Percentiles rank a stretch among this genome's conserved stretches.
phyloP scores from a whole-genome alignment of 2,329 filamentous ascomycete species.

The Knufia petricola region DNA sequence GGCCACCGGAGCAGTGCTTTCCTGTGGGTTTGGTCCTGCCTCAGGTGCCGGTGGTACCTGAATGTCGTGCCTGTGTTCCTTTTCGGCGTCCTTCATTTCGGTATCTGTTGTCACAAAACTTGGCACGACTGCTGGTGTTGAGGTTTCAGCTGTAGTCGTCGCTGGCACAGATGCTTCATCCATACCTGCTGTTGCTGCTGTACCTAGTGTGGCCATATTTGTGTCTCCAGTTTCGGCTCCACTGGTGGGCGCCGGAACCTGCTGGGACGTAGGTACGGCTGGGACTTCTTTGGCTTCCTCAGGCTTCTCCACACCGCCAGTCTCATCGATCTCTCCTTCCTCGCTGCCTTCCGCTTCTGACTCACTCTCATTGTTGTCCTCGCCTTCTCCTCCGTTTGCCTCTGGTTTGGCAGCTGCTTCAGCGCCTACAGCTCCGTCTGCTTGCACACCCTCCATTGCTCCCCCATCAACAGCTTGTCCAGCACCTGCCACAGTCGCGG shows the following conservation, averaged over 20 bases:
- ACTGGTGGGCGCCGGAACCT: background rate
- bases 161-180: background rate
- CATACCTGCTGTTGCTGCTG: background rate
- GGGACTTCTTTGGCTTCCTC: background rate
- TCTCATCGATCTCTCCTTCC: slow-evolving; percentile 22
- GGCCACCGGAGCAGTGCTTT: background rate
- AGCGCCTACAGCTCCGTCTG: background rate
- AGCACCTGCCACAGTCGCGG: background rate
- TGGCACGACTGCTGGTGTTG: background rate
- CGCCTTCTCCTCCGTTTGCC: slow-evolving; percentile 10
- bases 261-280: background rate
- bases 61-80: no score
- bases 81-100: slow-evolving; percentile 1
- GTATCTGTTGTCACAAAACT: slow-evolving; percentile 1
- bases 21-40: background rate
- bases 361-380: slow-evolving; percentile 8
- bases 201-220: background rate
- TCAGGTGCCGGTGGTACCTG: no score
- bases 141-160: background rate
- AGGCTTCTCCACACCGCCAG: background rate
- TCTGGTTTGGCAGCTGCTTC: slow-evolving; percentile 1
- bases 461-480: background rate
- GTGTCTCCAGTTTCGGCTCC: background rate
- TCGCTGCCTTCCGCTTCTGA: slow-evolving; percentile 22
- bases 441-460: slow-evolving; percentile 5